Evolutionary conservation across 2,329 filamentous ascomycete genomes (phyloP), one percentile per base, ranked within the genome.

Genomic region (Emmonsiellopsis sp.): DNA sequence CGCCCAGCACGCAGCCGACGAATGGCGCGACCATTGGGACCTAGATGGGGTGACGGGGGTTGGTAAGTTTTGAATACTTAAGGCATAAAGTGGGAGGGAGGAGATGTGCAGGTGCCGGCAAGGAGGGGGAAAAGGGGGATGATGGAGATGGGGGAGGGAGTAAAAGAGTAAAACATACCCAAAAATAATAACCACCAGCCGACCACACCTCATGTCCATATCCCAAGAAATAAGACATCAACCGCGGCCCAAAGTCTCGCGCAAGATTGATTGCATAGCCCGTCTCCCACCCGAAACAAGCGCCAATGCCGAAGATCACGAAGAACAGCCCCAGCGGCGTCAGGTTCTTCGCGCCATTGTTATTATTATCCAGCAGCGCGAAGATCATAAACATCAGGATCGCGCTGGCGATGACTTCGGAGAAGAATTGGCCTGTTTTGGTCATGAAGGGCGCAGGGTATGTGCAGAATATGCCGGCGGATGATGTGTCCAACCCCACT

Each of bases 221-320:
- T 2, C 86, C 86, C 52, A 88, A 61, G 63, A 83, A 79, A 63
- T 82, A 86, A 1, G 80, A 79, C 57, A 86, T 79, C 43, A 88
- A 67, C 9, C 85, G 74, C 8, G 85, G 85, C 0, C 84, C 83
- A 63, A 89, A 86, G 58, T 89, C 86, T 67, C 86, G 77, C 37
- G 84, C 85, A 42, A 87, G 68, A 62, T 89, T 89, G 59, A 88
- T 87, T 13, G 85, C 85, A 68, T 86, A 89, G 38, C 86, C 85
- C 1, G 85, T 89, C 66, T 89, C 80, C 83, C 83, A 88, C 6
- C 86, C 86, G 61, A 87, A 88, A 63, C 83, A 85, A 34, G 83
- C 82, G 15, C 84, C 85, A 20, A 89, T 81, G 7, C 84, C 85
- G 63, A 88, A 88, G 57, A 89, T 82, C 47, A 88, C 72, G 68